Evolutionary conservation across 139 green algal genomes (phyloP).

Genomic region (Mychonastes homosphaera): DNA sequence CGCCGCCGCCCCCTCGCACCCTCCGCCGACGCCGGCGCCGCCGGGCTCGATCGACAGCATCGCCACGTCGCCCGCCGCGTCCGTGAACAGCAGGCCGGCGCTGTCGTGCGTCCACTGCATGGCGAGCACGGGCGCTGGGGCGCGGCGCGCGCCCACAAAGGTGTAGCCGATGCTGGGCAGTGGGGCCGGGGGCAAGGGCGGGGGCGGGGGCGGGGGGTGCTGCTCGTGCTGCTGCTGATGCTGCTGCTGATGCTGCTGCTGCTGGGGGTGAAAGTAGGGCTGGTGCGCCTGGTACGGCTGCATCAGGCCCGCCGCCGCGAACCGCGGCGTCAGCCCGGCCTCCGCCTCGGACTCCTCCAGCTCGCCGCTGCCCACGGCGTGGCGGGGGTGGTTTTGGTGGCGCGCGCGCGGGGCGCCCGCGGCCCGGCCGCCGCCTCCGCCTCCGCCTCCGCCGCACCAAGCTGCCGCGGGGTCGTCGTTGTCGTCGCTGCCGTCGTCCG

Average conservation of each 20-base stretch:
- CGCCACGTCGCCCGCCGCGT: constrained; percentile 23
- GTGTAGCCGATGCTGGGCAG: constrained; percentile 23
- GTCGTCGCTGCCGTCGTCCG: constrained; percentile 18
- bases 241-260: not conserved
- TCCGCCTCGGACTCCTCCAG: not conserved
- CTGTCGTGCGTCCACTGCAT: constrained; percentile 38
- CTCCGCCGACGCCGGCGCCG: not conserved
- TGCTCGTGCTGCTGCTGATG: constrained; percentile 1
- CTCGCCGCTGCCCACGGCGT: not conserved
- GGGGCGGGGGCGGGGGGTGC: not conserved
- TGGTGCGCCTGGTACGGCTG: not conserved
- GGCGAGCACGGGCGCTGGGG: constrained; percentile 7
- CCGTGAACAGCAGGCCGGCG: constrained; percentile 31
- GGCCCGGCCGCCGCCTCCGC: not conserved
- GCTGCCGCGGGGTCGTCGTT: constrained; percentile 18
- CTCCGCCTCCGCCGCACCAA: constrained; percentile 9
- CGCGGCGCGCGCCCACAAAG: constrained; percentile 10
- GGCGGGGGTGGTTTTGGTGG: not conserved
- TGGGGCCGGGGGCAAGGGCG: constrained; percentile 1
- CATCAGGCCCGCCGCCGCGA: not conserved
- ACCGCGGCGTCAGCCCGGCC: not conserved
- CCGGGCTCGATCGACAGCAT: constrained; percentile 25
- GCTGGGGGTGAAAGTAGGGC: not conserved
- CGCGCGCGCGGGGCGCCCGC: not conserved
- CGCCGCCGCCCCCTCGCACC: not conserved